Evolutionary conservation across 208 protist genomes (phyloP), one percentile per base, ranked within the genome.

Genomic region (Leishmania amazonensis): DNA sequence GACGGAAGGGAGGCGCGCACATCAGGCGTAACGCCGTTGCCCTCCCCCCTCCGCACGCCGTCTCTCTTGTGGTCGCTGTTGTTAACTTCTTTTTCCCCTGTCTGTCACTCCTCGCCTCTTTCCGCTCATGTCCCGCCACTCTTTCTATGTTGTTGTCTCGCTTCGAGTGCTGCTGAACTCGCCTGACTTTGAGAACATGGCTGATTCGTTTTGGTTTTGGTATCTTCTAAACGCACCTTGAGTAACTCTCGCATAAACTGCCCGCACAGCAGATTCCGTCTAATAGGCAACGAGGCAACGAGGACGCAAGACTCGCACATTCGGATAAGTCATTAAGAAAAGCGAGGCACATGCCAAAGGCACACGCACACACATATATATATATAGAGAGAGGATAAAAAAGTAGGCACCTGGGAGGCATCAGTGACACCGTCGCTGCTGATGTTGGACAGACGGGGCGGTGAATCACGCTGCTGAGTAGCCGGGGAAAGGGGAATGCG

Each of bases 291-390:
- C 51, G 51, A 40, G 45, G 72, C 49, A 31, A 24, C 51, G 51
- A 40, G 47, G 73, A 42, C 13, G 73, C 47, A 62, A 2, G 6
- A 28, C 31, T 58, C 51, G 47, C 51, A 57, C 35, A 76, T 47
- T 76, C 73, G n/a, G 31, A 76, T 62, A 76, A 76, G 73, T n/a
- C 31, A 13, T 62, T 24, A 71, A 78, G 24, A 76, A 57, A 68
- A n/a, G 76, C 38, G 76, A 78, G 54, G 45, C 28, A 42, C 58
- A 83, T 13, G 76, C 38, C 68, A 76, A 62, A 40, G 73, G 15
- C 3, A 38, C 7, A 40, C 13, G 28, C 19, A 15, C 19, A 75
- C n/a, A 57, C 6, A 40, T 24, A 72, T 53, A 54, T 54, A 54
- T 54, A 13, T 54, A 54, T 19, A 53, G 13, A 53, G 15, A 53